Base-by-base conservation (phyloP, 2,329 filamentous ascomycete genomes). In the Alternaria sp. region DNA sequence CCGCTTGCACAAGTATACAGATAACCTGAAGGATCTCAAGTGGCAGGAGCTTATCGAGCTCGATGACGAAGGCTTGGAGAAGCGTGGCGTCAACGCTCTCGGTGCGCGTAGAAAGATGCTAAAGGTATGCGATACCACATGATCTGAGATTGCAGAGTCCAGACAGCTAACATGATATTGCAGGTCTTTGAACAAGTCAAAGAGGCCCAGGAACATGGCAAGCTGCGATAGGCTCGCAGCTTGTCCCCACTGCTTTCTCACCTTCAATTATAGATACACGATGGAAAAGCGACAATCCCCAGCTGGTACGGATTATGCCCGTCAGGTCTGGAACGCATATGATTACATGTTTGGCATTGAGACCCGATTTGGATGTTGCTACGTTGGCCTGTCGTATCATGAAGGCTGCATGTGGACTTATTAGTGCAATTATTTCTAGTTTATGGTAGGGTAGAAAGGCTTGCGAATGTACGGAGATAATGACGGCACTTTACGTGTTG, bases 21-120 rank as follows among this genome's bases (percentile, higher is more conserved):
- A 99, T 70, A 96, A 98, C 71, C 82, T 99, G 65, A 99, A 98
- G 82, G 94, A 98, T 75, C 88, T 98, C 84, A 93, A 95, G 74
- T 99, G 95, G 95, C 91, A 90, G 28, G 95, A 99, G 54, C 82
- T 99, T 70, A 84, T 99, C 61, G 91, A 95, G 79, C 83, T 99
- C 69, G 93, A 97, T 73, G 95, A 99, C 70, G 94, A 94, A 75
- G 94, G 92, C 49, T 84, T 99, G 65, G 94, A 98, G 81, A 91
- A 93, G 26, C 90, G 93, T 53, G 95, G 95, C 51, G 95, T 99
- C 32, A 97, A 97, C 78, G 95, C 95, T 54, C 86, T 98, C 57
- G 95, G 95, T 71, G 95, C 95, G 18, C 86, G 95, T 69, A 91
- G 94, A 77, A 99, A 99, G 87, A 96, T 99, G 92, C 83, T 99